Conservation (phyloP, 768 basidiomycete genomes). For the Chalciporus sphaerocephalus region DNA sequence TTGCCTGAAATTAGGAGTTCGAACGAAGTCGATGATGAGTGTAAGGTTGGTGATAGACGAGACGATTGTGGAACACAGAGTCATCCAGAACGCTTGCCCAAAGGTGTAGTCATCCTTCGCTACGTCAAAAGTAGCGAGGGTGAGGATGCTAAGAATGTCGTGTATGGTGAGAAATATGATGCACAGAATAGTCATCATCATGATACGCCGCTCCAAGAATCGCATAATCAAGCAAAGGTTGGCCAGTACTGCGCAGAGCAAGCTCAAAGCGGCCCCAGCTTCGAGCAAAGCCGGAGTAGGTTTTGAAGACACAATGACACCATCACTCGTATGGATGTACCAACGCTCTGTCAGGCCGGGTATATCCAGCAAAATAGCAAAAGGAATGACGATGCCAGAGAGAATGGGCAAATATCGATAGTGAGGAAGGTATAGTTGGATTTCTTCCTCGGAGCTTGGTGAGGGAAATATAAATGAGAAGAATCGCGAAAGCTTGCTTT, state of each 20-base stretch:
- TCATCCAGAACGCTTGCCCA: conserved; percentile 71
- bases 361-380: conserved; percentile 78
- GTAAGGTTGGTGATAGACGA: conserved; percentile 65
- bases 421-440: conserved; percentile 43
- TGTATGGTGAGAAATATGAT: conserved; percentile 66
- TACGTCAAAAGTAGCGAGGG: conserved; percentile 59
- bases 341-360: conserved; percentile 74
- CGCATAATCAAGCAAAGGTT: conserved; percentile 63
- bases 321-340: conserved; percentile 54
- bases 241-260: conserved; percentile 63
- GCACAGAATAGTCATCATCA: conserved; percentile 56
- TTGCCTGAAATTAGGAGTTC: conserved; percentile 56
- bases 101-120: conserved; percentile 66
- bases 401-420: conserved; percentile 64
- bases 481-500: conserved; percentile 5
- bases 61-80: conserved; percentile 66
- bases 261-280: conserved; percentile 59
- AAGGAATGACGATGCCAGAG: conserved; percentile 65
- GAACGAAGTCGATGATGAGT: conserved; percentile 56
- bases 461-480: conserved; percentile 15
- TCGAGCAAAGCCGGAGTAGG: conserved; percentile 57
- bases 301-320: conserved; percentile 41
- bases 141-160: conserved; percentile 63
- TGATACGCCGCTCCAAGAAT: conserved; percentile 68
- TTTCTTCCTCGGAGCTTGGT: conserved; percentile 20